Percentiles rank a stretch among this genome's conserved stretches.
Conservation (phyloP, 176 grass and related monocot genomes). For the Zizania latifolia region DNA sequence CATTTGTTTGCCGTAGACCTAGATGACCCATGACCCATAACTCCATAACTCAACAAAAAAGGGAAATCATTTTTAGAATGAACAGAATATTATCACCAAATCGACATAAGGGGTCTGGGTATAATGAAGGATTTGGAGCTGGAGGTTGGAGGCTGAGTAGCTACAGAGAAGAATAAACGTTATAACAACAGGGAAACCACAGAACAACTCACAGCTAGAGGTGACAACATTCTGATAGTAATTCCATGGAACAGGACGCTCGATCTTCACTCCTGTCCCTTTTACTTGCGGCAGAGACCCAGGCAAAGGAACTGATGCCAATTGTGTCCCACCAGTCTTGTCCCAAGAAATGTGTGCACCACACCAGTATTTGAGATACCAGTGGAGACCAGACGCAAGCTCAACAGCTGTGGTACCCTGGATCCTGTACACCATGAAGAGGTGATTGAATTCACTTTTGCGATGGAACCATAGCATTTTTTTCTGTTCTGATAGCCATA, state of each 20-base stretch:
- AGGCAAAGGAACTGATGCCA: conserved; percentile 52
- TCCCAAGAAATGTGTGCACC: conserved; percentile 91
- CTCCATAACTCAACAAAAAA: not conserved
- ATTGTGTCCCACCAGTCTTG: conserved; percentile 81
- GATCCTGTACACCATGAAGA: conserved; percentile 48
- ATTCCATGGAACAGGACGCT: conserved; percentile 85
- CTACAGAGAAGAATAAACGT: not conserved
- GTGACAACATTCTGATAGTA: conserved; percentile 99
- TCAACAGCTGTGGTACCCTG: conserved; percentile 77
- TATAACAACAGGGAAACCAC: not conserved
- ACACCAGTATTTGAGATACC: conserved; percentile 95
- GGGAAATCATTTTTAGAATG: not conserved
- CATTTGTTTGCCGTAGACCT: not conserved
- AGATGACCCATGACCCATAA: not conserved
- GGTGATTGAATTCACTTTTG: conserved; percentile 8
- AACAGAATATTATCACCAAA: not conserved
- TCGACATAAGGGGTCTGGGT: not conserved
- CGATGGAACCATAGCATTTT: not conserved
- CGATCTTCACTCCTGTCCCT: conserved; percentile 58
- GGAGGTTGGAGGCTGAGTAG: not conserved
- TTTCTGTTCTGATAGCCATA: not conserved
- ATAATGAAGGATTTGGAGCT: not conserved
- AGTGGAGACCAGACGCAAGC: conserved; percentile 81
- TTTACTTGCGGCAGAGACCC: conserved; percentile 65
- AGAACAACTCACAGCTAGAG: conserved; percentile 81